Conservation (phyloP, 495 filamentous ascomycete species). For the Entonaema liquescens region DNA sequence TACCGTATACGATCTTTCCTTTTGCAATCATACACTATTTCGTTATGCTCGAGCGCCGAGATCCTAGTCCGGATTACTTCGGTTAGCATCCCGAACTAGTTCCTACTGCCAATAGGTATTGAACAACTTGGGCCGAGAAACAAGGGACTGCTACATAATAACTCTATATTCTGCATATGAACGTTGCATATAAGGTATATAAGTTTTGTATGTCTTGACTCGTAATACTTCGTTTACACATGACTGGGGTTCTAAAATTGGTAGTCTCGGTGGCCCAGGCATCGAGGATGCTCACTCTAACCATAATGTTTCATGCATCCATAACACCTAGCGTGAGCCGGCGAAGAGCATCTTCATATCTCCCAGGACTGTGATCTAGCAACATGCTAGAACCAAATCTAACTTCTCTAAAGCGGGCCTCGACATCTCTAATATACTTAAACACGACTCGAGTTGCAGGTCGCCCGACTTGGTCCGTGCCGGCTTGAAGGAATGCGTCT, state of each 20-base stretch:
- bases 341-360: constrained; percentile 69
- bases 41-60: not conserved
- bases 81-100: not conserved
- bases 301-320: constrained; percentile 8
- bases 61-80: not conserved
- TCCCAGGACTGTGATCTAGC: constrained; percentile 77
- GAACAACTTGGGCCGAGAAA: not conserved
- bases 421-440: constrained; percentile 71
- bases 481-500: constrained; percentile 59
- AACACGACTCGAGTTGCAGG: constrained; percentile 72
- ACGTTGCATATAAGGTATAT: not conserved
- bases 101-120: not conserved
- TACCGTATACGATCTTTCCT: constrained; percentile 4
- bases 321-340: constrained; percentile 50
- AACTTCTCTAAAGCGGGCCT: constrained; percentile 73
- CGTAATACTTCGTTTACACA: not conserved
- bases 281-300: not conserved
- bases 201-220: not conserved
- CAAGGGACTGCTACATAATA: not conserved
- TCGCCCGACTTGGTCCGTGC: constrained; percentile 61
- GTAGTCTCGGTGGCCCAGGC: not conserved
- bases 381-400: constrained; percentile 77
- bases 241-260: too few relatives aligned
- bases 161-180: not conserved
- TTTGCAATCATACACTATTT: not conserved